Evolutionary conservation across 129 eudicot genomes (phyloP).

Genomic region (Artemisia tridentata): DNA sequence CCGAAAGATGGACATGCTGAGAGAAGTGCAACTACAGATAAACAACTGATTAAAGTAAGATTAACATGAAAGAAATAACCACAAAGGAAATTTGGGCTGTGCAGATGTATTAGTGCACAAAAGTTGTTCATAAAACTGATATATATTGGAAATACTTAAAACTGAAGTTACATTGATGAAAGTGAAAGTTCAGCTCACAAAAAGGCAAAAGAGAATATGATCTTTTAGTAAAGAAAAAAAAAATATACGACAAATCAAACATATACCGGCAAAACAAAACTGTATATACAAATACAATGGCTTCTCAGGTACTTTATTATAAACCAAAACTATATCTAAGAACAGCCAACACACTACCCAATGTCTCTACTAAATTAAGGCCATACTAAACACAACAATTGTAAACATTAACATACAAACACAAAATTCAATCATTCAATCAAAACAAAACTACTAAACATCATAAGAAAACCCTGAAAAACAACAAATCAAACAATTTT

Average conservation of each 20-base stretch:
- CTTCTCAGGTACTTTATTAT: slow-evolving; percentile 28
- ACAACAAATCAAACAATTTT: background rate
- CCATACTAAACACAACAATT: no score
- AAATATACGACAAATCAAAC: slow-evolving; percentile 19
- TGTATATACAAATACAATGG: slow-evolving; percentile 25
- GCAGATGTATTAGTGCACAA: slow-evolving; percentile 13
- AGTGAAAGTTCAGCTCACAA: slow-evolving; percentile 23
- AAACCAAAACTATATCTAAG: no score
- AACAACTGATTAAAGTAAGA: background rate
- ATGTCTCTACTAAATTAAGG: background rate
- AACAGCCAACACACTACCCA: background rate
- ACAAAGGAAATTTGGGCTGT: background rate
- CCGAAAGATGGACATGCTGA: slow-evolving; percentile 53
- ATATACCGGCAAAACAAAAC: no score
- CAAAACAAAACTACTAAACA: background rate
- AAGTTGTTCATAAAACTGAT: slow-evolving; percentile 10
- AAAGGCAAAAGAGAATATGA: slow-evolving; percentile 4
- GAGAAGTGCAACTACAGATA: slow-evolving; percentile 17
- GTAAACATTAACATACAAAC: background rate
- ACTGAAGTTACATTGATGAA: slow-evolving; percentile 17
- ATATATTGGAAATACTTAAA: background rate
- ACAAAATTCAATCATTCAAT: background rate
- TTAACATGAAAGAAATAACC: background rate
- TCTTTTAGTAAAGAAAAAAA: slow-evolving; percentile 9
- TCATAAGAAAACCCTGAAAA: background rate